Evolutionary conservation across 2,329 filamentous ascomycete genomes (phyloP).

Genomic region (Penicillium sp.): DNA sequence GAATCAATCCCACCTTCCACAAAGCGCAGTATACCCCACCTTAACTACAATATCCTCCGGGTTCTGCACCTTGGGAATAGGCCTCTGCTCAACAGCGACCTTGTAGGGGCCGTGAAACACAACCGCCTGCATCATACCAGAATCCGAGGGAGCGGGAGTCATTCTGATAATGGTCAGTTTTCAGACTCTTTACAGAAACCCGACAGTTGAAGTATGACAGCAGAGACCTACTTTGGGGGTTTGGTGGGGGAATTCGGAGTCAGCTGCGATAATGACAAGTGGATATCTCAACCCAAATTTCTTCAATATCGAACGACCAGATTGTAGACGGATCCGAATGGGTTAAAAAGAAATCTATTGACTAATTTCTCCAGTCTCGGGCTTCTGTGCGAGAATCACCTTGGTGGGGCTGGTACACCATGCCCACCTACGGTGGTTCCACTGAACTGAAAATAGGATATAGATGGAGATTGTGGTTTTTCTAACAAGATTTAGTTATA

Average conservation of each 20-base stretch:
- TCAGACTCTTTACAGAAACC: constrained; percentile 9
- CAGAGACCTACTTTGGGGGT: constrained; percentile 4
- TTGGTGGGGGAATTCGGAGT: constrained; percentile 3
- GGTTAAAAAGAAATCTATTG: constrained; percentile 6
- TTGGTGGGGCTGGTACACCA: constrained; percentile 15
- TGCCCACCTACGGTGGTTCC: constrained; percentile 2
- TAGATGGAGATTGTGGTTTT: not conserved
- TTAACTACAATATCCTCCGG: constrained; percentile 77
- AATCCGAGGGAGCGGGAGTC: constrained; percentile 7
- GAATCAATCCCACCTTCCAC: constrained; percentile 67
- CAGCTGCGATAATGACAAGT: not conserved
- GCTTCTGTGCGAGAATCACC: constrained; percentile 17
- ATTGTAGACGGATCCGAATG: constrained; percentile 4
- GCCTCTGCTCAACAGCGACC: constrained; percentile 74
- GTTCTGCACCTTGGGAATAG: constrained; percentile 70
- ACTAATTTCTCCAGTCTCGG: constrained; percentile 16
- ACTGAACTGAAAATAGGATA: constrained; percentile 1
- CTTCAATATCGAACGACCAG: constrained; percentile 7
- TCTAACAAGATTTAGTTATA: not conserved
- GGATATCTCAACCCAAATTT: not conserved
- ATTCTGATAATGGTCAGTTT: constrained; percentile 12
- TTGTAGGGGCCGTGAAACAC: constrained; percentile 78
- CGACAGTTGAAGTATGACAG: not conserved
- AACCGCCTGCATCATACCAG: constrained; percentile 75
- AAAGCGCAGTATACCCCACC: constrained; percentile 78